phyloP scores from a whole-genome alignment of 2,329 filamentous ascomycete genomes.

The Harringtonia aguacate region DNA sequence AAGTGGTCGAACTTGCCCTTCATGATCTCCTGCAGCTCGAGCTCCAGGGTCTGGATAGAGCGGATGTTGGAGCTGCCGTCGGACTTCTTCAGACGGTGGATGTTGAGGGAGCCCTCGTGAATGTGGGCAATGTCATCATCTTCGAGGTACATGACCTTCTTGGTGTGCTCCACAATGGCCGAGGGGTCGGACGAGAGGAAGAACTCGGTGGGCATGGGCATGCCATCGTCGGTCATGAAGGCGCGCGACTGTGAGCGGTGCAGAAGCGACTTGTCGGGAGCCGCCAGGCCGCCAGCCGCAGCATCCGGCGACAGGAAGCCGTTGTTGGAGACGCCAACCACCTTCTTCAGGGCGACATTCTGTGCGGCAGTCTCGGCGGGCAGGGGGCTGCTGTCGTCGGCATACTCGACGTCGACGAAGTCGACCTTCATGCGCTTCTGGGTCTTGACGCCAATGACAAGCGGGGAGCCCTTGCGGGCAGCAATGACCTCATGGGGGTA shows the following conservation, averaged over 20 bases:
- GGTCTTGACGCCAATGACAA: slow-evolving; percentile 95
- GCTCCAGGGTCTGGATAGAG: slow-evolving; percentile 95
- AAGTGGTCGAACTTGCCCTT: slow-evolving; percentile 99
- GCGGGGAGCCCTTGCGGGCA: slow-evolving; percentile 93
- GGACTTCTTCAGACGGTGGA: slow-evolving; percentile 94
- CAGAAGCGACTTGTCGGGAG: slow-evolving; percentile 93
- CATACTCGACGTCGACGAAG: slow-evolving; percentile 98
- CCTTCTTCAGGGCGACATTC: slow-evolving; percentile 94
- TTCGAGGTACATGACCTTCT: slow-evolving; percentile 99
- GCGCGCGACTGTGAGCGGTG: slow-evolving; percentile 97
- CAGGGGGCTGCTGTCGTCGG: slow-evolving; percentile 71
- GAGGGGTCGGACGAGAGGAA: slow-evolving; percentile 98
- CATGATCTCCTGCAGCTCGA: slow-evolving; percentile 99
- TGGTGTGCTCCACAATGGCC: slow-evolving; percentile 98
- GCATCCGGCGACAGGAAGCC: slow-evolving; percentile 50
- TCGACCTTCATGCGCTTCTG: slow-evolving; percentile 99
- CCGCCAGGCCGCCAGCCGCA: slow-evolving; percentile 48
- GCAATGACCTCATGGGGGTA: slow-evolving; percentile 97
- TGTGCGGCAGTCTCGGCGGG: slow-evolving; percentile 91
- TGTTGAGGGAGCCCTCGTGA: slow-evolving; percentile 97
- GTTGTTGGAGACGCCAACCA: slow-evolving; percentile 63
- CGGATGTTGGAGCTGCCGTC: slow-evolving; percentile 95
- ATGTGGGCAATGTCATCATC: slow-evolving; percentile 99
- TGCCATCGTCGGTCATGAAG: slow-evolving; percentile 97
- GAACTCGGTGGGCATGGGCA: slow-evolving; percentile 97